Evolutionary conservation across 371 early-diverging fungal species (phyloP).

Genomic region (Neoconidiobolus thromboides): DNA sequence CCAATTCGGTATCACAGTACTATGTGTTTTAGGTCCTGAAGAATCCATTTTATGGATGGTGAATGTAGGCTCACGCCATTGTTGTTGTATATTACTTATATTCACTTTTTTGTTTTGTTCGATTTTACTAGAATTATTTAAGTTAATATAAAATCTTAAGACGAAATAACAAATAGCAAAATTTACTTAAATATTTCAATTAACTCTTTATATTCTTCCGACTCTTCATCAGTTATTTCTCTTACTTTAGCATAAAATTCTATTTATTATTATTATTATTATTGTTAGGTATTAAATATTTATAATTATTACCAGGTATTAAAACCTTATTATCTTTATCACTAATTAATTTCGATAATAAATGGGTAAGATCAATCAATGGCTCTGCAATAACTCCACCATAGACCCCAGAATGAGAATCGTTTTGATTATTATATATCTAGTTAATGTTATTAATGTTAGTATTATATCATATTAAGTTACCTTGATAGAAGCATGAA

Average conservation of each 20-base stretch:
- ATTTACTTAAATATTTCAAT: slow-evolving; percentile 10
- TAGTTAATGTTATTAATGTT: too few relatives aligned
- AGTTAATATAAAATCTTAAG: neutral
- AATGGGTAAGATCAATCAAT: slow-evolving; percentile 45
- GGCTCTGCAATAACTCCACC: slow-evolving; percentile 72
- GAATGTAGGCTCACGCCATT: slow-evolving; percentile 62
- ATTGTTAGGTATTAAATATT: too few relatives aligned
- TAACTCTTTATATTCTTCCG: slow-evolving; percentile 15
- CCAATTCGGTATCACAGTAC: slow-evolving; percentile 48
- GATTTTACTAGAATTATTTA: slow-evolving; percentile 7
- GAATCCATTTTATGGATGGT: slow-evolving; percentile 64
- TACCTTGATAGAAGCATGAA: slow-evolving; percentile 43
- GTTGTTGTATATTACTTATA: slow-evolving; percentile 38
- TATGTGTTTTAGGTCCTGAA: slow-evolving; percentile 35
- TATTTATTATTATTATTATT: slow-evolving; percentile 9
- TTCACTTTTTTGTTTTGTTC: slow-evolving; percentile 18
- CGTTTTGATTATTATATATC: slow-evolving; percentile 25
- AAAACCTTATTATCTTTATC: slow-evolving; percentile 33
- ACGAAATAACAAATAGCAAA: slow-evolving; percentile 19
- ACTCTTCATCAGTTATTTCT: slow-evolving; percentile 24
- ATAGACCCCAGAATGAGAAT: slow-evolving; percentile 68
- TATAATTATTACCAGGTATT: slow-evolving; percentile 34
- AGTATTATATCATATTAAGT: too few relatives aligned
- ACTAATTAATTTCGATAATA: slow-evolving; percentile 28
- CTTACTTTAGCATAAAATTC: slow-evolving; percentile 38